Evolutionary conservation across 192 early-diverging fungal species (phyloP), one percentile per base, ranked within the genome.

Genomic region (Chytriomyces hyalinus): DNA sequence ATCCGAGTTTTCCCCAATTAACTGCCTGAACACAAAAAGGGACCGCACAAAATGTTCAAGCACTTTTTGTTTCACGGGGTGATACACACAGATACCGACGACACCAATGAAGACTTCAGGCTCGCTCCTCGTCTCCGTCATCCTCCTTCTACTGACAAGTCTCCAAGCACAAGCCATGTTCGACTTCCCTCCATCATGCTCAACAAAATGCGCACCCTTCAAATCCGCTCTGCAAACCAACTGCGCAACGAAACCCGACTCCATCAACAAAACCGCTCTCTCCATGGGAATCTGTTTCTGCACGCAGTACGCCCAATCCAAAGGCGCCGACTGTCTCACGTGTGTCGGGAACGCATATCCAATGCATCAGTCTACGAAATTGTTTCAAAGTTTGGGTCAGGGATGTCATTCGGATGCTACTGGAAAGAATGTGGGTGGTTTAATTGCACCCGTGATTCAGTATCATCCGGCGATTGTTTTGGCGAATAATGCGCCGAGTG

Each of bases 381-480:
- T 71, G 22, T 71, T 71, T 44, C 15, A 22, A 17, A 57, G 10
- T 36, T 51, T 71, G 8, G 53, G 49, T 13, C 22, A 48, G 2
- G 69, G 13, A 15, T 13, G 47, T 67, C 15, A 11, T 10, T 13
- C 13, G 13, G 53, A 57, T 20, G 53, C 53, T 0, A 57, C 15
- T 1, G 53, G 53, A n/a, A 20, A n/a, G 53, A n/a, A 22, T 7
- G 76, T 67, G 15, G 76, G 53, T 24, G n/a, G 6, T n/a, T 11
- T 60, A 28, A 77, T 77, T 69, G 57, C 26, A 8, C 76, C 76
- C n/a, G 61, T 77, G 10, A 77, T 77, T 45, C 26, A 68, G 17
- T 48, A 10, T 26, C 26, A 48, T 17, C 45, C 48, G 13, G 45
- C 36, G 36, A 36, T 36, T 36, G 36, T 36, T 36, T 36, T 36